Percentiles rank a stretch among this genome's conserved stretches.
These are phyloP conservation scores for Yamadazyma phyllophila DNA, from an alignment of 805 yeast species.

Conservation along the genomic window DNA sequence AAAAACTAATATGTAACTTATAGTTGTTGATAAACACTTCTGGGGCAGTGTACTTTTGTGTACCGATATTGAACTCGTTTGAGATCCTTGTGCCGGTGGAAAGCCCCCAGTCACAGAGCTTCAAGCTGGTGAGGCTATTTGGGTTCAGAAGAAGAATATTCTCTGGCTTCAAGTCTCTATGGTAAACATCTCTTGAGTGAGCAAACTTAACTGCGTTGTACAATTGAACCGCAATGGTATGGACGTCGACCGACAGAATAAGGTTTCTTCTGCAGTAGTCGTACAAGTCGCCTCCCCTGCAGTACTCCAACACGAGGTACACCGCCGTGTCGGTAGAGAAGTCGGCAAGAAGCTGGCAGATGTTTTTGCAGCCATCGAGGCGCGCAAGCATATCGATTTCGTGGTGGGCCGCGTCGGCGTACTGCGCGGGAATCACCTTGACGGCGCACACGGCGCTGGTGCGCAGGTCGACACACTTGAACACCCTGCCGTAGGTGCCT, in stretches of 20 bases:
- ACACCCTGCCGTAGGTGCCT: conserved; percentile 63
- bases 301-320: conserved; percentile 63
- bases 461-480: conserved; percentile 45
- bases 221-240: conserved; percentile 47
- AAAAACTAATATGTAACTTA: conserved; percentile 19
- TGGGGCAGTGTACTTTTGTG: conserved; percentile 62
- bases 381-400: conserved; percentile 45
- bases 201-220: conserved; percentile 50
- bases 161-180: conserved; percentile 75
- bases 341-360: conserved; percentile 57
- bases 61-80: conserved; percentile 46
- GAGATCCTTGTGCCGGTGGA: conserved; percentile 41
- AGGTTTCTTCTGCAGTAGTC: conserved; percentile 4
- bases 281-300: conserved; percentile 25
- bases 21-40: conserved; percentile 34
- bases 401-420: conserved; percentile 44
- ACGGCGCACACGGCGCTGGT: conserved; percentile 45
- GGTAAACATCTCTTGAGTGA: conserved; percentile 60
- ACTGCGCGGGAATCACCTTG: conserved; percentile 41
- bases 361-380: conserved; percentile 45
- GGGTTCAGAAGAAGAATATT: conserved; percentile 46
- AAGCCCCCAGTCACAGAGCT: conserved; percentile 75
- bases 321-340: conserved; percentile 54
- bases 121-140: conserved; percentile 44
- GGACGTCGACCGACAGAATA: conserved; percentile 25